Evolutionary conservation across 2,329 filamentous ascomycete species (phyloP).

Genomic region (Monosporascus sp.): DNA sequence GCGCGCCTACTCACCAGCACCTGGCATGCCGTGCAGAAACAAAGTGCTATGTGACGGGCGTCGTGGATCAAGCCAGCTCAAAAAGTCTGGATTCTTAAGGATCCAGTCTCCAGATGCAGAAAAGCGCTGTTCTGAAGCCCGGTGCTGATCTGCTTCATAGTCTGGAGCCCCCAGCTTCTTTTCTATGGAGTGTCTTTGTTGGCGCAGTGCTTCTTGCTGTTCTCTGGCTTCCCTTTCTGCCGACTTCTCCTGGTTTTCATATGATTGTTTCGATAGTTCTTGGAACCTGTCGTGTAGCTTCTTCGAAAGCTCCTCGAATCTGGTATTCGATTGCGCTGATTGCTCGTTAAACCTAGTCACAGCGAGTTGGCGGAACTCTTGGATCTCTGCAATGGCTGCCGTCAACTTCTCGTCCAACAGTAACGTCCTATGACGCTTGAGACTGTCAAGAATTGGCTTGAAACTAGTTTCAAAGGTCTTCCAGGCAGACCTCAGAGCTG

Average conservation of each 20-base stretch:
- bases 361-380: not conserved
- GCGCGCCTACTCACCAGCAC: conserved; percentile 9
- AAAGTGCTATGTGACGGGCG: conserved; percentile 1
- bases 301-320: not conserved
- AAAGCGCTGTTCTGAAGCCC: not conserved
- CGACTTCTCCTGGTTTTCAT: too few species aligned
- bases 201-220: too few species aligned
- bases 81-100: not conserved
- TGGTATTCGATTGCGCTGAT: not conserved
- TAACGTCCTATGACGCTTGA: conserved; percentile 13
- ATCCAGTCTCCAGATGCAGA: not conserved
- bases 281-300: not conserved
- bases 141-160: not conserved
- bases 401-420: conserved; percentile 11
- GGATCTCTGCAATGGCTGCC: conserved; percentile 6
- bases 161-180: conserved; percentile 3
- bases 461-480: conserved; percentile 11
- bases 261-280: not conserved
- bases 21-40: conserved; percentile 14
- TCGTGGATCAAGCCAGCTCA: not conserved
- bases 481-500: conserved; percentile 10
- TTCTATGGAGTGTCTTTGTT: not conserved
- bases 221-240: too few species aligned
- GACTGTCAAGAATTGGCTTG: conserved; percentile 12
- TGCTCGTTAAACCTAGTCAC: not conserved